These are phyloP conservation scores for Haematococcus lacustris DNA, from an alignment of 139 green algal species.

Conservation along the genomic window DNA sequence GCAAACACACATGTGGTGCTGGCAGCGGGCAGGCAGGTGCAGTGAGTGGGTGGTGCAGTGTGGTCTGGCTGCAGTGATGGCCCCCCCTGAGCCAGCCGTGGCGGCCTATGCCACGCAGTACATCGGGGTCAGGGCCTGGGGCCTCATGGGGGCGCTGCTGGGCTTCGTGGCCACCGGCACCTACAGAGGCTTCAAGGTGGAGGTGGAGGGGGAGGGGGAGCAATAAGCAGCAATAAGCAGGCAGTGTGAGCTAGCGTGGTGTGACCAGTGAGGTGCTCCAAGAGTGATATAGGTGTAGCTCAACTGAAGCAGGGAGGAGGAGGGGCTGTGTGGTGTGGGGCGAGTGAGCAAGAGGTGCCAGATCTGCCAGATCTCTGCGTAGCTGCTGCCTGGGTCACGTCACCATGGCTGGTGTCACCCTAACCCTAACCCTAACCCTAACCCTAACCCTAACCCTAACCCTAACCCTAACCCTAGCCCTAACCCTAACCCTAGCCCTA, in stretches of 20 bases:
- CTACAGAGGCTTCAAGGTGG: constrained; percentile 45
- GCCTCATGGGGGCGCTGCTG: constrained; percentile 35
- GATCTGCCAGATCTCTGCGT: background rate
- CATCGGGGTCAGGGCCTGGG: constrained; percentile 33
- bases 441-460: too few relatives aligned
- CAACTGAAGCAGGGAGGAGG: background rate
- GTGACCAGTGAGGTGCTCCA: background rate
- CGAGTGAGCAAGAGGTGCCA: background rate
- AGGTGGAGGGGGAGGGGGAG: background rate
- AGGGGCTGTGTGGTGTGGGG: background rate
- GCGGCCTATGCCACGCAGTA: constrained; percentile 34
- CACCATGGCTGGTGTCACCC: too few relatives aligned
- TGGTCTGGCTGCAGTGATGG: constrained; percentile 21
- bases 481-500: too few relatives aligned
- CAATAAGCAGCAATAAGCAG: background rate
- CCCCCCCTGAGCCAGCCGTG: constrained; percentile 29
- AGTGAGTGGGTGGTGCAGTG: background rate
- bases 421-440: too few relatives aligned
- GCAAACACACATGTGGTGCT: constrained; percentile 4
- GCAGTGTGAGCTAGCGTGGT: background rate
- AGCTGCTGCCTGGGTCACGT: too few relatives aligned
- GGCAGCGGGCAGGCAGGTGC: constrained; percentile 2
- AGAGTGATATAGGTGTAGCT: background rate
- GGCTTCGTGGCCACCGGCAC: constrained; percentile 47
- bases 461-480: too few relatives aligned